Percentiles rank a stretch among this genome's conserved stretches.
Conservation (phyloP, 2,329 filamentous ascomycete species). For the Fusarium sp. region DNA sequence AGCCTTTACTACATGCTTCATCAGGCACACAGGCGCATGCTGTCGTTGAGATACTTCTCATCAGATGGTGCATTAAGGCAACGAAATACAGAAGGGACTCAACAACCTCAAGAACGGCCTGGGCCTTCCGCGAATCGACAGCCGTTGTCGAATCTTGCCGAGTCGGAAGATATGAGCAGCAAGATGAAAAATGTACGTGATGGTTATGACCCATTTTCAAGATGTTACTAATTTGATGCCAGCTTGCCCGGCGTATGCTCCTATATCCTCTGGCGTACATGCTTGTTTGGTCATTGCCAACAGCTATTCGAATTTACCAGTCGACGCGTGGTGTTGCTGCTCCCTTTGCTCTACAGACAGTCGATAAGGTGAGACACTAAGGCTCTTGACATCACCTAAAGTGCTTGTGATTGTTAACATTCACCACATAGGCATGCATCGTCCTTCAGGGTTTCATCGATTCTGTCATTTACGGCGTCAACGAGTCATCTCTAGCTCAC, state of each 20-base stretch:
- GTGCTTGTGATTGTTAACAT: background rate
- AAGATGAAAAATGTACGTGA: conserved; percentile 1
- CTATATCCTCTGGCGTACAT: conserved; percentile 20
- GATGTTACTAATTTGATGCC: background rate
- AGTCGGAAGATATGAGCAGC: background rate
- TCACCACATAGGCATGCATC: conserved; percentile 1
- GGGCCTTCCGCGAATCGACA: background rate
- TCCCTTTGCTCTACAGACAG: conserved; percentile 9
- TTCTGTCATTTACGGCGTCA: conserved; percentile 13
- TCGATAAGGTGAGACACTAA: conserved; percentile 7
- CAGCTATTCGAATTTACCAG: conserved; percentile 12
- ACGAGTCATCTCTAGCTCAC: background rate
- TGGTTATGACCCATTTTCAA: background rate
- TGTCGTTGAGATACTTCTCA: conserved; percentile 5
- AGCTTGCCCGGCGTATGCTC: conserved; percentile 12
- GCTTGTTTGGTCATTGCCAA: conserved; percentile 16
- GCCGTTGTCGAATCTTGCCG: background rate
- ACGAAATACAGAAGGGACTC: background rate
- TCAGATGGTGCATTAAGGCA: background rate
- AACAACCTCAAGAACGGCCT: background rate
- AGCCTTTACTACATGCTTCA: background rate
- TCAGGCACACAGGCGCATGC: background rate
- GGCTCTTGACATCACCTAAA: background rate
- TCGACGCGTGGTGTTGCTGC: conserved; percentile 2
- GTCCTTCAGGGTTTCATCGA: conserved; percentile 15